Evolutionary conservation across 345 rosid species (phyloP).

Genomic region (Aquilaria sinensis): DNA sequence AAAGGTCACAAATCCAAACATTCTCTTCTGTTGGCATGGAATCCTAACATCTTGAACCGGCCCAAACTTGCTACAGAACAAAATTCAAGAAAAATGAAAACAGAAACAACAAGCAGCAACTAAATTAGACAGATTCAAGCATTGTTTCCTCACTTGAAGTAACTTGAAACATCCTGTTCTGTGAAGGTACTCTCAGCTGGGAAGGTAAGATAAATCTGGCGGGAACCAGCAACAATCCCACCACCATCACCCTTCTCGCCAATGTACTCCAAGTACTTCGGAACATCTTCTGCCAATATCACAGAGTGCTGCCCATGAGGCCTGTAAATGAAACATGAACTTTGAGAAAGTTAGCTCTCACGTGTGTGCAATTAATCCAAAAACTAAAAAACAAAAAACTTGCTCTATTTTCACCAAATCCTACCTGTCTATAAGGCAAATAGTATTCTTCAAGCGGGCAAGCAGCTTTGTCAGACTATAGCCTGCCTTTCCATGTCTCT

Average conservation of each 20-base stretch:
- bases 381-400: background rate
- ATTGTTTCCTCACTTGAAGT: conserved; percentile 48
- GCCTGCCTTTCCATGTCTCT: conserved; percentile 95
- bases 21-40: conserved; percentile 89
- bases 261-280: conserved; percentile 45
- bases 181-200: conserved; percentile 90
- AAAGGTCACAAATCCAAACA: conserved; percentile 96
- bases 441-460: conserved; percentile 71
- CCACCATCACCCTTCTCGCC: conserved; percentile 56
- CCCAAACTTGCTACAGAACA: conserved; percentile 64
- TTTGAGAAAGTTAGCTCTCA: background rate
- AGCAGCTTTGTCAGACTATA: conserved; percentile 93
- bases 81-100: background rate
- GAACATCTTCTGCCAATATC: conserved; percentile 74
- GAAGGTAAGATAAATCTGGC: conserved; percentile 91
- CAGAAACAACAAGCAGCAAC: background rate
- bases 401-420: conserved; percentile 1
- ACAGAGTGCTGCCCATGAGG: conserved; percentile 98
- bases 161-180: conserved; percentile 78
- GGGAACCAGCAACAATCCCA: conserved; percentile 57
- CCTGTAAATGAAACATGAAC: conserved; percentile 29
- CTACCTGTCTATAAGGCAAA: conserved; percentile 85
- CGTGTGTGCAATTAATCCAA: background rate
- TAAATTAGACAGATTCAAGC: background rate
- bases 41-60: conserved; percentile 93